Base-by-base conservation (phyloP, 257 asterid genomes). In the Capsicum baccatum region DNA sequence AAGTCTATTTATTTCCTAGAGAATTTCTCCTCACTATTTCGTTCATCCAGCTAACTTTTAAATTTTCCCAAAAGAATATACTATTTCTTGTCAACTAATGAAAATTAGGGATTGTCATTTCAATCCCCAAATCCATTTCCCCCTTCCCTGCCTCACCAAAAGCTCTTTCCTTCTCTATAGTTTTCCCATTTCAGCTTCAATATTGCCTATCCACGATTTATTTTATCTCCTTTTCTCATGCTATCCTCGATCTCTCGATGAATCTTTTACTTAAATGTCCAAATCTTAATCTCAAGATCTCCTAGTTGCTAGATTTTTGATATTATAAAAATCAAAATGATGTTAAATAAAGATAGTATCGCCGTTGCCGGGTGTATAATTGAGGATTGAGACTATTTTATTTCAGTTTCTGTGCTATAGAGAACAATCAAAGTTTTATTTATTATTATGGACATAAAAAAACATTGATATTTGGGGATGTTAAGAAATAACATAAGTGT, bases 91-190 rank as follows among this genome's bases (percentile, higher is more conserved):
- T 19, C 47, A 12, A 39, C 73, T 66, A 66, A 66, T 66, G 44
- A 66, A 66, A 66, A 66, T 33, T 33, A 66, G 73, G 73, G 44
- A 66, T n/a, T 33, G 73, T 66, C n/a, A 5, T 26, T 66, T 66
- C n/a, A 66, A 66, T 44, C 47, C 68, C 37, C 37, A 26, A 66
- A 33, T 66, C 8, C 12, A 50, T 50, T 7, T 50, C 4, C 69
- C 69, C 21, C 69, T 63, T 21, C 42, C 69, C 13, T 0, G 9
- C n/a, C 9, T 66, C 71, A 66, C n/a, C 47, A 33, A 64, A 64
- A 64, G 44, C 71, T 33, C n/a, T 17, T 64, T 66, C 1, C 14
- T 62, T 62, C 39, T 11, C 69, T 63, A 7, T 39, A 33, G 16
- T 63, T 63, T 10, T 19, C 42, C 16, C 69, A 63, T 63, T 63